Conservation (phyloP, 1,284 basidiomycete genomes). For the Caloboletus firmus region DNA sequence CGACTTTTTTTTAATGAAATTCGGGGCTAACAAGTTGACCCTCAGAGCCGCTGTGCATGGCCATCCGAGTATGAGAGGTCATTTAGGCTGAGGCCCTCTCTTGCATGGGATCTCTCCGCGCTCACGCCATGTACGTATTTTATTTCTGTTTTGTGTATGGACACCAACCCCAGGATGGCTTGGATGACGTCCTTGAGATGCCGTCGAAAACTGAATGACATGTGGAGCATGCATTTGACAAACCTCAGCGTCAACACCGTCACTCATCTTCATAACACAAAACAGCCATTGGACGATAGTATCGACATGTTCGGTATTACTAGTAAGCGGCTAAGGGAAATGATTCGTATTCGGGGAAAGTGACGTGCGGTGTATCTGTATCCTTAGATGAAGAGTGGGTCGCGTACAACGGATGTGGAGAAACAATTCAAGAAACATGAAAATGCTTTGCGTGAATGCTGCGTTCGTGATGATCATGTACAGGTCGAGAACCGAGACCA, state of each 20-base stretch:
- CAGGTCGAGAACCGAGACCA: not conserved
- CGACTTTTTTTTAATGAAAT: not conserved
- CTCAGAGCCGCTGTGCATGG: not conserved
- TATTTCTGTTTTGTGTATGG: not conserved
- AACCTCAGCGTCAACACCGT: too few species aligned
- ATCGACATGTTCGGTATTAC: not conserved
- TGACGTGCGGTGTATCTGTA: not conserved
- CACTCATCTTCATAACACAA: not conserved
- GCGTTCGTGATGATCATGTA: not conserved
- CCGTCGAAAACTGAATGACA: too few species aligned
- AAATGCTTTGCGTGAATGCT: not conserved
- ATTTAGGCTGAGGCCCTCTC: not conserved
- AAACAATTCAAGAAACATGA: not conserved
- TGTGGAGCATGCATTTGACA: too few species aligned
- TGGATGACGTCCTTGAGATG: not conserved
- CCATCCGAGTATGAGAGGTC: not conserved
- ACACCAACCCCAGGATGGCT: not conserved
- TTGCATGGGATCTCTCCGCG: not conserved
- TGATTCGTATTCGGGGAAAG: not conserved
- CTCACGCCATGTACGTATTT: not conserved
- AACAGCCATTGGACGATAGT: not conserved
- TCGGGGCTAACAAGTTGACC: not conserved
- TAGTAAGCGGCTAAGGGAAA: not conserved
- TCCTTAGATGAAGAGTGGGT: constrained; percentile 3
- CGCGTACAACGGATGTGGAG: constrained; percentile 27